Conservation (phyloP, 306 rosid genomes). For the Castanea crenata region DNA sequence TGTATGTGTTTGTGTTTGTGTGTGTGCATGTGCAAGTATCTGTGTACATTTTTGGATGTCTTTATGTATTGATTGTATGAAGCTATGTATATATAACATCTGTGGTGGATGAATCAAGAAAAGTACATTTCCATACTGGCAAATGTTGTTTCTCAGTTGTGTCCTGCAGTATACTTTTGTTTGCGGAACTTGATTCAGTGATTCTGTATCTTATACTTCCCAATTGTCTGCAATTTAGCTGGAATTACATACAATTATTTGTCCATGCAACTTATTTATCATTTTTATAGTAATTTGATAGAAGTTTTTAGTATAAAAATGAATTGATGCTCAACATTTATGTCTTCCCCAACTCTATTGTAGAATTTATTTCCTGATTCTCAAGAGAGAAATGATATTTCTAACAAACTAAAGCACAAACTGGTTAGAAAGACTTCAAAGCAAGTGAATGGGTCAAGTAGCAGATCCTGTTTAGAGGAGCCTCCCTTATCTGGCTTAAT, state of each 20-base stretch:
- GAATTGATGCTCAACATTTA: not conserved
- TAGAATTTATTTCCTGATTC: constrained; percentile 28
- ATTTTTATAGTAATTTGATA: not conserved
- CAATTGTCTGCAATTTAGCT: not conserved
- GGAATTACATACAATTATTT: not conserved
- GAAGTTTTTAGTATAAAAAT: not conserved
- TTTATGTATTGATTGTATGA: too few relatives aligned
- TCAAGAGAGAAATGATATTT: constrained; percentile 4
- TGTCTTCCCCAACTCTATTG: not conserved
- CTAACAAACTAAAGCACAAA: constrained; percentile 18
- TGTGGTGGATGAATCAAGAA: too few relatives aligned
- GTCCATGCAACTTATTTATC: not conserved
- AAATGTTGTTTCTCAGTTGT: too few relatives aligned
- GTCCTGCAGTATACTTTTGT: too few relatives aligned
- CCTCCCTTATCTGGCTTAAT: constrained; percentile 19
- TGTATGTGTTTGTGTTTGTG: too few relatives aligned
- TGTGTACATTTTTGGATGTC: too few relatives aligned
- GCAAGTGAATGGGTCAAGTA: constrained; percentile 20
- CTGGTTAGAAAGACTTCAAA: constrained; percentile 14
- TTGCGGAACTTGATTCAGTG: too few relatives aligned
- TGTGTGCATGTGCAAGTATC: too few relatives aligned
- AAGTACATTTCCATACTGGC: too few relatives aligned
- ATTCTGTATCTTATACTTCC: too few relatives aligned
- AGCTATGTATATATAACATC: too few relatives aligned
- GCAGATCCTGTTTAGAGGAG: constrained; percentile 20